Base-by-base conservation (phyloP, 371 early-diverging fungal species). In the Nosema granulosis region DNA sequence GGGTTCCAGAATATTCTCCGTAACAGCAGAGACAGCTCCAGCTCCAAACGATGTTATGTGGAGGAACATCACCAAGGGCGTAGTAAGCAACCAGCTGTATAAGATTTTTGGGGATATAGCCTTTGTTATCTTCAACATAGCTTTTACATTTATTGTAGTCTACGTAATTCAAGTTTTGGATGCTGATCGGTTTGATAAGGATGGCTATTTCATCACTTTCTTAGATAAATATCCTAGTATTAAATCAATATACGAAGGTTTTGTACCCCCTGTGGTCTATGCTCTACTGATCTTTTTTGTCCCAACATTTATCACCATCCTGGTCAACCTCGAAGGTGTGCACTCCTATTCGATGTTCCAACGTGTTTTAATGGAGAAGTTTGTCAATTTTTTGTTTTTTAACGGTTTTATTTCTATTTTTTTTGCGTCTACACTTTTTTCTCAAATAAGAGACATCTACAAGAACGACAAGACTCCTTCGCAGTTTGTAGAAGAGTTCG, bases 41-140 rank as follows among this genome's bases (percentile, higher is more conserved):
- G 73, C 84, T 20, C 84, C 86, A 43, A 81, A 85, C 43, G 83
- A 84, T 54, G 68, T 85, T 35, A 82, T 84, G 4, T 86, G 85
- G 85, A 31, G 54, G 31, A 80, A 82, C 54, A 68, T 86, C 2
- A 77, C 61, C 24, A 71, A 75, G 32, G 49, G 75, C 0, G 80
- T 69, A 49, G 52, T 81, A 3, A 34, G 22, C 1, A n/a, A 57
- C 18, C 73, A 78, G 54, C 35, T 86, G 28, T 51, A 43, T 38
- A 78, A 75, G 22, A 18, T 83, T 9, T 29, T 67, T 58, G 77
- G 80, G 6, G 22, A 61, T 18, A n/a, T 81, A 22, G 35, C 81
- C 2, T 84, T 82, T 50, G 66, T 85, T 29, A 16, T 79, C 16
- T 83, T 83, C 58, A 79, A 76, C 37, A 13, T 74, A 18, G 16